Conservation (phyloP, 139 green algal genomes). For the Zygnema cylindricum region DNA sequence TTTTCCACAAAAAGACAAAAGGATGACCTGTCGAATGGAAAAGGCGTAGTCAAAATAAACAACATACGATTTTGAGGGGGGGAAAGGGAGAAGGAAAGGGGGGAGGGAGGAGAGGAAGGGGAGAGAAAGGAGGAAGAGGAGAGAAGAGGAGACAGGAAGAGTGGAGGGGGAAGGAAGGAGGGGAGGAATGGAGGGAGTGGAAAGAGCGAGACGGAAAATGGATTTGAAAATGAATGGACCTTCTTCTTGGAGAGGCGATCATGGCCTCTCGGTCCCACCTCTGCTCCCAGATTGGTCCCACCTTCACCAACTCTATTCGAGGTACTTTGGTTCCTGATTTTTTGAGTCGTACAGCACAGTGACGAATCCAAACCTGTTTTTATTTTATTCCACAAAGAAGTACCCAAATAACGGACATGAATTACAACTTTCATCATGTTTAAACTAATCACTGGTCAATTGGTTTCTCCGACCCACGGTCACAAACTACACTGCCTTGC, state of each 20-base stretch:
- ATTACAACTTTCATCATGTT: too few relatives aligned
- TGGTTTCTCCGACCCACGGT: too few relatives aligned
- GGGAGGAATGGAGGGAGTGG: background rate
- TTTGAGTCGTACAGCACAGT: constrained; percentile 54
- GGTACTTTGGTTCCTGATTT: constrained; percentile 68
- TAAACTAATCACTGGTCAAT: too few relatives aligned
- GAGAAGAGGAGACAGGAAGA: background rate
- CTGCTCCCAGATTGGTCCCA: constrained; percentile 79
- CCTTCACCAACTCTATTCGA: constrained; percentile 80
- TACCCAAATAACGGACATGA: too few relatives aligned
- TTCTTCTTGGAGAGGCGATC: constrained; percentile 47
- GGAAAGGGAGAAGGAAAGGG: background rate
- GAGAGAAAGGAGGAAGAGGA: background rate
- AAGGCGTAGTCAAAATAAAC: background rate
- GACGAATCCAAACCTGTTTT: constrained; percentile 43
- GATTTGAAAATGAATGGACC: constrained; percentile 26
- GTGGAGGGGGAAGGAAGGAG: background rate
- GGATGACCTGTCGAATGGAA: background rate
- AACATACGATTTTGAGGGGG: background rate
- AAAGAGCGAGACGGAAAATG: background rate
- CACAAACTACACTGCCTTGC: too few relatives aligned
- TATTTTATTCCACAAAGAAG: background rate
- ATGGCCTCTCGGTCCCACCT: constrained; percentile 85
- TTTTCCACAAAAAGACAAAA: background rate
- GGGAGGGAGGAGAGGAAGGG: background rate